Evolutionary conservation across 306 rosid species (phyloP).

Genomic region (Begonia masoniana): DNA sequence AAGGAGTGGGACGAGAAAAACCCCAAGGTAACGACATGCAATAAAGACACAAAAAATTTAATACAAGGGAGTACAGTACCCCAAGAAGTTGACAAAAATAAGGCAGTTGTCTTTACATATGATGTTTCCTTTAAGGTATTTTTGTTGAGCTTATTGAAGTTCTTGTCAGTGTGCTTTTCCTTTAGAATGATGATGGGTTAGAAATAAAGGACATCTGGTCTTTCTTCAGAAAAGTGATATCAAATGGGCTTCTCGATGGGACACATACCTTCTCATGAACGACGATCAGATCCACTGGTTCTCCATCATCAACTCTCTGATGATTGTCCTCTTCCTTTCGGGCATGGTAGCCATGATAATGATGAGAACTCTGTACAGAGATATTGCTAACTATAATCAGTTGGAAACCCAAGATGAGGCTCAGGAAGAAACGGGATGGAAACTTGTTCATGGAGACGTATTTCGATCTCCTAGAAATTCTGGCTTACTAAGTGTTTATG

Average conservation of each 20-base stretch:
- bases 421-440: conserved; percentile 99
- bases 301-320: conserved; percentile 90
- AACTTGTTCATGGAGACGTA: conserved; percentile 94
- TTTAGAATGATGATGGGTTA: conserved; percentile 4
- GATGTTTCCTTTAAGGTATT: conserved; percentile 92
- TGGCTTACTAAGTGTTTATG: conserved; percentile 78
- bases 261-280: conserved; percentile 97
- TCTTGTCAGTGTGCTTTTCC: conserved; percentile 1
- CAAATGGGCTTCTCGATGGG: conserved; percentile 99
- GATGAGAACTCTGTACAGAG: conserved; percentile 98
- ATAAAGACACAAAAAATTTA: conserved; percentile 76
- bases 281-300: conserved; percentile 99
- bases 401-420: conserved; percentile 98
- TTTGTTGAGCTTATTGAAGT: conserved; percentile 8
- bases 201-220: conserved; percentile 4
- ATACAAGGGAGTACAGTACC: conserved; percentile 80
- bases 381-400: conserved; percentile 95
- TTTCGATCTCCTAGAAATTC: conserved; percentile 90
- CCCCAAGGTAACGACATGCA: conserved; percentile 79
- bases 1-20: conserved; percentile 79
- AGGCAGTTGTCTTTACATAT: conserved; percentile 78
- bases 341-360: conserved; percentile 99
- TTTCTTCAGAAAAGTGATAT: conserved; percentile 67
- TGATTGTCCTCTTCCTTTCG: conserved; percentile 98
- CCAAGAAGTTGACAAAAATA: conserved; percentile 74